phyloP scores from a whole-genome alignment of 441 rosid genomes.

The Pelargonium cotyledonis region DNA sequence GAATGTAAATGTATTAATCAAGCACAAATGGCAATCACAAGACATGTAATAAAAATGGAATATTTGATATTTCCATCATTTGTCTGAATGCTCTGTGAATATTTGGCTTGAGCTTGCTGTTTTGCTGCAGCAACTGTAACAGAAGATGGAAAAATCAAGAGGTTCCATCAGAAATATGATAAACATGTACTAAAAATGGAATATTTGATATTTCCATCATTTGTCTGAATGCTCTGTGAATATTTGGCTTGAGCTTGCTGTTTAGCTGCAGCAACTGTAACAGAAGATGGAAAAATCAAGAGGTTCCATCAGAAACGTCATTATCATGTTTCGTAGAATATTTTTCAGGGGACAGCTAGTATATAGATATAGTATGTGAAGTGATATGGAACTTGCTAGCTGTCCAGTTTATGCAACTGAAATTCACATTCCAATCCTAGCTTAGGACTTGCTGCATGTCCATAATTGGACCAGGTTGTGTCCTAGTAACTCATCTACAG shows the following conservation, averaged over 20 bases:
- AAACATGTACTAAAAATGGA: not conserved
- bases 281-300: not conserved
- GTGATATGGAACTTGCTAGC: not conserved
- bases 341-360: not conserved
- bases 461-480: not conserved
- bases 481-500: not conserved
- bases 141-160: not conserved
- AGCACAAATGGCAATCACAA: too few species aligned
- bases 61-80: not conserved
- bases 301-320: not conserved
- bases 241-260: too few species aligned
- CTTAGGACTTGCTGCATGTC: not conserved
- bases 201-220: not conserved
- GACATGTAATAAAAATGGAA: not conserved
- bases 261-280: not conserved
- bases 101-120: too few species aligned
- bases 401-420: not conserved
- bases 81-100: not conserved
- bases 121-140: not conserved
- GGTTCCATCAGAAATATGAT: not conserved
- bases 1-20: too few species aligned
- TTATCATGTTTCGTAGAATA: not conserved
- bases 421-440: not conserved
- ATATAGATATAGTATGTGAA: not conserved
- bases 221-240: not conserved